Conservation (phyloP, 345 rosid species). For the Eucalyptus decipiens region DNA sequence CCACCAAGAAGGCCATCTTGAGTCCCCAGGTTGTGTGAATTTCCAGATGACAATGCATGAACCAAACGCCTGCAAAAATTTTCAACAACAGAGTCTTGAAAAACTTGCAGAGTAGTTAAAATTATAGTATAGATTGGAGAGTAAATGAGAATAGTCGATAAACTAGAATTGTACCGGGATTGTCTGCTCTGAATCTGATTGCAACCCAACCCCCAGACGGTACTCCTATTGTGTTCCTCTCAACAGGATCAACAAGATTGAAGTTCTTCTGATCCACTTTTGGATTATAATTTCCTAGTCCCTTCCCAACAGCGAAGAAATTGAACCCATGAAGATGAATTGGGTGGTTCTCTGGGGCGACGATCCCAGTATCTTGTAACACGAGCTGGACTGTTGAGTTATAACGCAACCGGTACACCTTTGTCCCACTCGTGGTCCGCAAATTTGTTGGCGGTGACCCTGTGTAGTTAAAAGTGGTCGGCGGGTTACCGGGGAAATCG, state of each 20-base stretch:
- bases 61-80: conserved; percentile 68
- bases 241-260: conserved; percentile 86
- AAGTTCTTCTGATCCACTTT: conserved; percentile 54
- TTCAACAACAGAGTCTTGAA: neutral
- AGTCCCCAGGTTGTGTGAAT: conserved; percentile 98
- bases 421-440: conserved; percentile 53
- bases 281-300: conserved; percentile 62
- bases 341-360: conserved; percentile 85
- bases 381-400: conserved; percentile 76
- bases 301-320: conserved; percentile 66
- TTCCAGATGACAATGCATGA: conserved; percentile 96
- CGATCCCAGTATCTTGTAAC: conserved; percentile 75
- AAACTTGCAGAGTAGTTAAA: neutral
- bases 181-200: conserved; percentile 79
- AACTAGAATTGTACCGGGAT: conserved; percentile 48
- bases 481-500: conserved; percentile 77
- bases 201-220: conserved; percentile 95
- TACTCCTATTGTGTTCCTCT: conserved; percentile 86
- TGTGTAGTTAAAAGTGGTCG: conserved; percentile 42
- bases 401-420: conserved; percentile 46
- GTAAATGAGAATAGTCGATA: neutral
- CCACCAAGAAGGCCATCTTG: conserved; percentile 97
- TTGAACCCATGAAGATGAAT: conserved; percentile 88
- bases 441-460: conserved; percentile 49
- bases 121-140: neutral